Evolutionary conservation across 2,329 filamentous ascomycete genomes (phyloP), one percentile per base, ranked within the genome.

Genomic region (Dactylellina haptotyla): DNA sequence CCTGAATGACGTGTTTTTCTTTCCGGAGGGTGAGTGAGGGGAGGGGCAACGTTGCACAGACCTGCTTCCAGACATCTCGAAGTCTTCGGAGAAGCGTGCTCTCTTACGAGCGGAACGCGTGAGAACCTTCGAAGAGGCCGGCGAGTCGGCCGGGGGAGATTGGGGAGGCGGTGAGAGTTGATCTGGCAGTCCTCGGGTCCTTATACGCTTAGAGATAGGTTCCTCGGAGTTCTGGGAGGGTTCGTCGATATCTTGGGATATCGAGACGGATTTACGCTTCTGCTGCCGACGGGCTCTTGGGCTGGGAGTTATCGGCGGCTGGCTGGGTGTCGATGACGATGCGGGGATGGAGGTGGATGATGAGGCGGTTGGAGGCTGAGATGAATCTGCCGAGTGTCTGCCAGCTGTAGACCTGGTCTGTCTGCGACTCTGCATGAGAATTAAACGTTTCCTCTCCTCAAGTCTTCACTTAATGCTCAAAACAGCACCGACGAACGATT

Each of bases 341-440:
- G 59, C 32, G 46, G 62, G 26, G 8, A 46, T 25, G 26, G 67
- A 56, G 20, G n/a, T n/a, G n/a, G n/a, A n/a, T n/a, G n/a, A n/a
- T n/a, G 62, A 48, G 59, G 23, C 37, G 39, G 53, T 53, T 28
- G 67, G 59, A 65, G 67, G 67, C 59, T 72, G 67, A 53, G 59
- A 72, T 56, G 67, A 65, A 72, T 72, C 67, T 72, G 59, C 67
- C 53, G 67, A 72, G 59, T 72, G 67, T 65, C 67, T 72, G 67
- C 67, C 67, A 72, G 59, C 61, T 65, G 67, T 65, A 64, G 67
- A 72, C 67, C 67, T 56, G 62, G 67, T 72, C 53, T 72, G 67
- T 65, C 67, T 72, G 67, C 67, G 67, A 65, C 59, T 58, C 66
- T 72, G 66, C 67, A 72, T 72, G 67, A 72, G 67, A 72, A 64